A percentile compares a stretch with the other conserved stretches of the same genome.
phyloP scores from a whole-genome alignment of 2,329 filamentous ascomycete species.

The Onygenales sp. region DNA sequence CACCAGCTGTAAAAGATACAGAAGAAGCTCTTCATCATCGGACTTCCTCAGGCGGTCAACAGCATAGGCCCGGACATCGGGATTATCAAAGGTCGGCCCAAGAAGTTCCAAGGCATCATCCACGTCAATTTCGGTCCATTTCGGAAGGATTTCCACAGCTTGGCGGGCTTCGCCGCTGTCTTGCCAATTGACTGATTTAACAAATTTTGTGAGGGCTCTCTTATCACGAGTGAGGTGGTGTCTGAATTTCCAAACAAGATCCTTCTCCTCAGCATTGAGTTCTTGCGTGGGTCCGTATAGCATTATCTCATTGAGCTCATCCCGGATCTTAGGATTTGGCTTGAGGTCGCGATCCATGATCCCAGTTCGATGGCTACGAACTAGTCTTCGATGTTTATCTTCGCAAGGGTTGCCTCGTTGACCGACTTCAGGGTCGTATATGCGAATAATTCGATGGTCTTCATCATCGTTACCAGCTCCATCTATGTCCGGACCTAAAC shows the following conservation, averaged over 20 bases:
- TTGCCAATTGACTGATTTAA: conserved; percentile 94
- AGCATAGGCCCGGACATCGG: conserved; percentile 80
- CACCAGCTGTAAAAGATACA: conserved; percentile 89
- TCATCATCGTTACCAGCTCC: conserved; percentile 45
- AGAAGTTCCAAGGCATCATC: conserved; percentile 93
- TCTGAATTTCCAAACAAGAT: conserved; percentile 93
- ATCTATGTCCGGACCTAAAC: conserved; percentile 82
- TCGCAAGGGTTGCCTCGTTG: conserved; percentile 88
- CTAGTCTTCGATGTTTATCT: conserved; percentile 83
- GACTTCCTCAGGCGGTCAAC: conserved; percentile 86
- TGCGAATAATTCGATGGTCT: conserved; percentile 57
- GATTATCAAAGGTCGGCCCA: conserved; percentile 83
- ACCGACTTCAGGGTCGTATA: conserved; percentile 90
- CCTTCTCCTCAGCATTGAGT: conserved; percentile 82
- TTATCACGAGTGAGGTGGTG: conserved; percentile 93
- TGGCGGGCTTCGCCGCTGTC: conserved; percentile 78
- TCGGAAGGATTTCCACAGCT: conserved; percentile 77
- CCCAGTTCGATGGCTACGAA: conserved; percentile 87
- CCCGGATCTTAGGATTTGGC: conserved; percentile 88
- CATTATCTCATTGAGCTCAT: conserved; percentile 85
- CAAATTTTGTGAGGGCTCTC: conserved; percentile 85
- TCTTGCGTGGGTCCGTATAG: conserved; percentile 86
- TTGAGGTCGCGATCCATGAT: conserved; percentile 91
- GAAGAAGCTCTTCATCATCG: conserved; percentile 79
- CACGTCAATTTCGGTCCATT: conserved; percentile 94